Conservation (phyloP, 495 filamentous ascomycete genomes). For the Penicillium parvum region DNA sequence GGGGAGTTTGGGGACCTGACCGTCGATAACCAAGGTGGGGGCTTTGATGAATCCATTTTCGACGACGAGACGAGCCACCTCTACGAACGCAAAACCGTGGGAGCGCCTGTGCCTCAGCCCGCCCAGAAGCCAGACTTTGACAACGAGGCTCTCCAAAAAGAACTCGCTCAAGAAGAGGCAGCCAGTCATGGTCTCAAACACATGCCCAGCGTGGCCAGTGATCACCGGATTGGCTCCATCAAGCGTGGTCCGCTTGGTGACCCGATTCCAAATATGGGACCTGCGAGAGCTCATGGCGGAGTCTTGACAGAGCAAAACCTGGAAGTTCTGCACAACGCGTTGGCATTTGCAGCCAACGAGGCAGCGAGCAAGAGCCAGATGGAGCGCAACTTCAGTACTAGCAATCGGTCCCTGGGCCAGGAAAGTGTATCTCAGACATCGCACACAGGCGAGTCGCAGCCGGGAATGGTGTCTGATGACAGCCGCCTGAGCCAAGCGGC, state of each 20-base stretch:
- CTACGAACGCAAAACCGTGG: slow-evolving; percentile 36
- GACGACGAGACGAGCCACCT: slow-evolving; percentile 58
- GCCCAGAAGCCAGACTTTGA: slow-evolving; percentile 1
- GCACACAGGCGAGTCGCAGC: slow-evolving; percentile 44
- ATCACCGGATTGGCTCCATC: slow-evolving; percentile 22
- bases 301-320: slow-evolving; percentile 56
- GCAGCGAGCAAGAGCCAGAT: slow-evolving; percentile 69
- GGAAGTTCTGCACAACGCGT: slow-evolving; percentile 72
- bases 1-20: slow-evolving; percentile 59
- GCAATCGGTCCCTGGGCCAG: slow-evolving; percentile 34
- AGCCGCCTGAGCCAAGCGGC: slow-evolving; percentile 40
- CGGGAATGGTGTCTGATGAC: slow-evolving; percentile 45
- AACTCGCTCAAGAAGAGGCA: slow-evolving; percentile 15
- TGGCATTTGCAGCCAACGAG: slow-evolving; percentile 71
- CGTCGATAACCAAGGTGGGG: slow-evolving; percentile 46
- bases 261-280: slow-evolving; percentile 26
- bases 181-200: slow-evolving; percentile 27
- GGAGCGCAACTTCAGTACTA: slow-evolving; percentile 47
- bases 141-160: slow-evolving; percentile 10
- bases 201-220: slow-evolving; percentile 42
- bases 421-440: slow-evolving; percentile 30
- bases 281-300: slow-evolving; percentile 33
- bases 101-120: slow-evolving; percentile 13
- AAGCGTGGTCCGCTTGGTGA: slow-evolving; percentile 29
- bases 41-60: slow-evolving; percentile 77